Base-by-base conservation (phyloP, 1,139 yeast species). In the Hansenula sp. region DNA sequence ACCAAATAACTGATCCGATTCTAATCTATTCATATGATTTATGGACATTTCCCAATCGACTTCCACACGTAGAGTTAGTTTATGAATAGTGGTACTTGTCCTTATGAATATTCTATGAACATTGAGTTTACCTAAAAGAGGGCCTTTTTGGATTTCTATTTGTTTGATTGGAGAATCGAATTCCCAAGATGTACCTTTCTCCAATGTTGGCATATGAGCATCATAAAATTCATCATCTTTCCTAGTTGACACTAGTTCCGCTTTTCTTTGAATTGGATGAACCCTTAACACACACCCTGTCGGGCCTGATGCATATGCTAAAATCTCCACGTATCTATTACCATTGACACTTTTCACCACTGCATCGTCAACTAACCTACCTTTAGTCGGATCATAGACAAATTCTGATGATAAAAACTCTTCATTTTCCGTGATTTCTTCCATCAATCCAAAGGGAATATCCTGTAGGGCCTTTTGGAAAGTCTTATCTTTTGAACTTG, bases 131-230 rank as follows among this genome's bases (percentile, higher is more conserved):
- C 25, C 25, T 9, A 21, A 21, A 44, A n/a, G 51, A 47, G 16
- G 38, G 32, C 2, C 46, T 27, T 52, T 51, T 11, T 63, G 55
- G 6, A 66, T 54, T 27, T 58, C 63, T 3, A 76, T 62, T 49
- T 77, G 82, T 33, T 60, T 63, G 13, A 77, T 70, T 2, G 71
- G 62, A 6, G 70, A 68, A 7, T 62, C 55, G 29, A 66, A 60
- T 28, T 58, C 55, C 17, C 65, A 50, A 41, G 61, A 60, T 5
- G 55, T 57, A 15, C 67, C 60, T 28, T 48, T 42, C 1, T 49
- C 51, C 34, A 65, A 41, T 2, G 19, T 19, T 3, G 53, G 40
- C 6, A 63, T 57, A 60, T 58, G 24, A 41, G 36, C 28, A 43
- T 37, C 19, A 41, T 46, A 43, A 17, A 29, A 25, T 4, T 38